Conservation (phyloP, 257 asterid species). For the Phtheirospermum japonicum region DNA sequence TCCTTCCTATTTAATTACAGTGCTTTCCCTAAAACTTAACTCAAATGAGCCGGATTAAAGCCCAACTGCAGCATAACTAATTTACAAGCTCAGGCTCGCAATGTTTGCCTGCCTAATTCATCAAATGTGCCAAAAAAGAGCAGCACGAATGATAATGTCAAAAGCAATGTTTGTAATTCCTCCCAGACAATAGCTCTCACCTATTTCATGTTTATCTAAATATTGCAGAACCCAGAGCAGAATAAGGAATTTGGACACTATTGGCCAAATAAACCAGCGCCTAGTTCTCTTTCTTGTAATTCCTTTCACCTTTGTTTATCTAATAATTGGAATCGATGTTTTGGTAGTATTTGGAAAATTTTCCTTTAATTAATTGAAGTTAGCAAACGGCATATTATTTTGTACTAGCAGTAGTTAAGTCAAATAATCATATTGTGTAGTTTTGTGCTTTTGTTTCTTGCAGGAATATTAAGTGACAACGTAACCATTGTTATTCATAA, state of each 20-base stretch:
- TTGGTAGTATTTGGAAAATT: too few relatives aligned
- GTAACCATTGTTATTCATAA: too few relatives aligned
- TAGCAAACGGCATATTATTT: too few relatives aligned
- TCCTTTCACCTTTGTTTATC: slow-evolving; percentile 72
- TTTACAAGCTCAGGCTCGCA: slow-evolving; percentile 27
- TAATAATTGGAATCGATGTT: too few relatives aligned
- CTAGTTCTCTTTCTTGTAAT: slow-evolving; percentile 56
- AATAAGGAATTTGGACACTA: slow-evolving; percentile 28
- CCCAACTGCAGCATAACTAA: slow-evolving; percentile 42
- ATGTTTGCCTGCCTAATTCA: slow-evolving; percentile 36
- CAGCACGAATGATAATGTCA: slow-evolving; percentile 39
- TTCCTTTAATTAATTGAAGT: too few relatives aligned
- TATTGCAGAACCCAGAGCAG: slow-evolving; percentile 27
- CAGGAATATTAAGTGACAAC: too few relatives aligned
- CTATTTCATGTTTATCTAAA: slow-evolving; percentile 15
- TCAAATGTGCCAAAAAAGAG: slow-evolving; percentile 47
- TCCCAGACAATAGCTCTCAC: too few relatives aligned
- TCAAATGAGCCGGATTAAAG: slow-evolving; percentile 27
- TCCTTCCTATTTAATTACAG: too few relatives aligned
- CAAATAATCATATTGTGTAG: too few relatives aligned
- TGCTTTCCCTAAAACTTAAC: too few relatives aligned
- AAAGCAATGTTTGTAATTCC: slow-evolving; percentile 40
- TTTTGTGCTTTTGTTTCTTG: too few relatives aligned
- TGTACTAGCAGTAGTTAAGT: too few relatives aligned
- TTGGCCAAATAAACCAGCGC: slow-evolving; percentile 81